Conservation (phyloP, 1,284 basidiomycete genomes). For the Anthracocystis panici-leucophaei region DNA sequence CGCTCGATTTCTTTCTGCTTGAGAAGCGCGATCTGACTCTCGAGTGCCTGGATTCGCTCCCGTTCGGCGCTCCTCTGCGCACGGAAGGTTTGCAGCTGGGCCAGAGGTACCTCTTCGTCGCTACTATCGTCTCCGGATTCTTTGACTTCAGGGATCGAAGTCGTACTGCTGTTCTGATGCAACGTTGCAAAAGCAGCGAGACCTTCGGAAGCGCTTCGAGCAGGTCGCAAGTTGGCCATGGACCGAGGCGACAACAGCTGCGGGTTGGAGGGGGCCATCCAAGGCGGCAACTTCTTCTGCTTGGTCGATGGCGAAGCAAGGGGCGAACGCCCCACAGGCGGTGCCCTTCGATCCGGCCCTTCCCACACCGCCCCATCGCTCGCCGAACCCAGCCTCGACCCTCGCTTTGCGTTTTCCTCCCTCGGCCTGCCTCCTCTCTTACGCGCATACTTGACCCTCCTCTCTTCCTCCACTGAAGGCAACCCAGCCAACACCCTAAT, state of each 20-base stretch:
- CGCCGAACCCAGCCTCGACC: constrained; percentile 13
- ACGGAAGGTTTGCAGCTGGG: constrained; percentile 41
- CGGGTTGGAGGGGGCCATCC: constrained; percentile 40
- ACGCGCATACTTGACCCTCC: constrained; percentile 15
- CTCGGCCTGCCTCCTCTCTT: constrained; percentile 12
- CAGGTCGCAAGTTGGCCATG: not conserved
- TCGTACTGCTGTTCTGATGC: constrained; percentile 25
- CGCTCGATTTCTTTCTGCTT: constrained; percentile 28
- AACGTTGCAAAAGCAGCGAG: constrained; percentile 6
- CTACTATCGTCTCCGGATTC: constrained; percentile 38
- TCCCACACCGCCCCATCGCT: constrained; percentile 35
- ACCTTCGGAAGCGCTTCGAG: constrained; percentile 18
- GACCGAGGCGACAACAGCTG: constrained; percentile 30
- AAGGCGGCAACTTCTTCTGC: constrained; percentile 38
- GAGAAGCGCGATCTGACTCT: constrained; percentile 32
- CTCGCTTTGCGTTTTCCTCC: constrained; percentile 28
- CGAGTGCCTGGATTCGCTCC: constrained; percentile 41
- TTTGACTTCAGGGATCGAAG: constrained; percentile 22
- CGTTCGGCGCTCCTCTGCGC: constrained; percentile 33
- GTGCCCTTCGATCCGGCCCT: constrained; percentile 7
- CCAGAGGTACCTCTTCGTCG: constrained; percentile 57
- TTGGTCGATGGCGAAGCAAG: constrained; percentile 22
- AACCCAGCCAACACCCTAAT: constrained; percentile 45
- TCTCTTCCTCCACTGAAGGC: constrained; percentile 39
- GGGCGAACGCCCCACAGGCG: constrained; percentile 3